phyloP scores from a whole-genome alignment of 345 rosid species.

The Psidium friedrichsthalianum region DNA sequence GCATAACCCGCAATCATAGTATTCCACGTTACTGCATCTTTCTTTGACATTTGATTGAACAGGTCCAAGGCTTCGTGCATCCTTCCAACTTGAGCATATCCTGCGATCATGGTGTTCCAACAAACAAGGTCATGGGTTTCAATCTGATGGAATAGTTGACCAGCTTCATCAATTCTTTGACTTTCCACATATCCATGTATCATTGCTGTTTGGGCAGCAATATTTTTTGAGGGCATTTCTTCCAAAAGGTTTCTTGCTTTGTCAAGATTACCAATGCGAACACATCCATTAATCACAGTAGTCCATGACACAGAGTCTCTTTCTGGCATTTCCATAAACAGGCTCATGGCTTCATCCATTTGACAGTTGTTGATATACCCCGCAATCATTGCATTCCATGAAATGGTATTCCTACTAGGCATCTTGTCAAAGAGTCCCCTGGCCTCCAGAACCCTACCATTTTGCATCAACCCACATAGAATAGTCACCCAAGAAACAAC shows the following conservation, averaged over 20 bases:
- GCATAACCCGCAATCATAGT: slow-evolving; percentile 34
- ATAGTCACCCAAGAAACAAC: slow-evolving; percentile 27
- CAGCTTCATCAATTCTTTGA: slow-evolving; percentile 15
- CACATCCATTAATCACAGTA: slow-evolving; percentile 27
- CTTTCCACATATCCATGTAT: slow-evolving; percentile 21
- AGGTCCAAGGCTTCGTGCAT: slow-evolving; percentile 19
- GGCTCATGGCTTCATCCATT: slow-evolving; percentile 18
- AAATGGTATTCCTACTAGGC: slow-evolving; percentile 22
- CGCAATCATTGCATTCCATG: slow-evolving; percentile 35
- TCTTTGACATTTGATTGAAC: slow-evolving; percentile 19
- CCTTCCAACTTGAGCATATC: slow-evolving; percentile 19
- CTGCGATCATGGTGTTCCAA: slow-evolving; percentile 29
- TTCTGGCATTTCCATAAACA: slow-evolving; percentile 29
- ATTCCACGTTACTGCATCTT: slow-evolving; percentile 33
- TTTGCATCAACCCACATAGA: slow-evolving; percentile 19
- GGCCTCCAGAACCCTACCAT: slow-evolving; percentile 14
- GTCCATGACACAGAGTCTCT: slow-evolving; percentile 31
- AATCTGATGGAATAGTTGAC: slow-evolving; percentile 14
- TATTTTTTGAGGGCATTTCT: slow-evolving; percentile 16
- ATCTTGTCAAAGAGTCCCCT: slow-evolving; percentile 20
- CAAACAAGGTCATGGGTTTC: slow-evolving; percentile 19
- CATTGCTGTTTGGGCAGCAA: slow-evolving; percentile 26
- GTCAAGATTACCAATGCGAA: slow-evolving; percentile 17
- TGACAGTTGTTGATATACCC: slow-evolving; percentile 11
- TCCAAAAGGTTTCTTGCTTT: slow-evolving; percentile 20